A percentile compares a stretch with the other conserved stretches of the same genome.
These are phyloP conservation scores for Rhodotorula sp. DNA, from an alignment of 1,284 basidiomycete species.

Conservation along the genomic window DNA sequence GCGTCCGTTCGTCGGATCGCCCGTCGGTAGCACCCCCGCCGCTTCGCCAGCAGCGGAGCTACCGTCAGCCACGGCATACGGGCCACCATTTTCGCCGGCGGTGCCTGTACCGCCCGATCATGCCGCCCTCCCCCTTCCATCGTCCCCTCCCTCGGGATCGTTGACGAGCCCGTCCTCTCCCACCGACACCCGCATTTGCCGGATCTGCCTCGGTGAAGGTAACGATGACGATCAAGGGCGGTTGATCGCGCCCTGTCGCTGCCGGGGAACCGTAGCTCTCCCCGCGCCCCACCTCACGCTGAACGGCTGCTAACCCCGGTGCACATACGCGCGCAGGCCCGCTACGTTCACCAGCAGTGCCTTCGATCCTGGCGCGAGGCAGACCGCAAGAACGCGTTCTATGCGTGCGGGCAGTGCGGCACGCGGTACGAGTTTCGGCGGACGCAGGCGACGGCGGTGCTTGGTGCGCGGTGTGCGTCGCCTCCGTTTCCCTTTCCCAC, in stretches of 20 bases:
- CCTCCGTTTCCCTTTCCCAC: no score
- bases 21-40: no score
- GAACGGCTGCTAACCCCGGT: background rate
- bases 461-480: background rate
- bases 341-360: slow-evolving; percentile 4
- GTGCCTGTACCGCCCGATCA: no score
- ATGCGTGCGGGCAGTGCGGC: slow-evolving; percentile 3
- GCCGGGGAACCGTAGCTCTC: slow-evolving; percentile 6
- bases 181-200: background rate
- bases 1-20: no score
- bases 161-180: background rate
- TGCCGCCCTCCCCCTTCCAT: no score
- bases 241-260: slow-evolving; percentile 8
- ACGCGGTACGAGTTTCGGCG: background rate
- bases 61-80: no score
- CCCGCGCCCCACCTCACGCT: no score
- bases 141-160: no score
- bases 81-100: no score
- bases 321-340: background rate
- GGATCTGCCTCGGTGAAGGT: slow-evolving; percentile 4
- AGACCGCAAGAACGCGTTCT: slow-evolving; percentile 8
- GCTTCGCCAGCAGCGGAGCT: no score
- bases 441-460: background rate
- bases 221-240: slow-evolving; percentile 1
- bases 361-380: background rate